phyloP scores from a whole-genome alignment of 306 rosid genomes.

The Lotus japonicus region DNA sequence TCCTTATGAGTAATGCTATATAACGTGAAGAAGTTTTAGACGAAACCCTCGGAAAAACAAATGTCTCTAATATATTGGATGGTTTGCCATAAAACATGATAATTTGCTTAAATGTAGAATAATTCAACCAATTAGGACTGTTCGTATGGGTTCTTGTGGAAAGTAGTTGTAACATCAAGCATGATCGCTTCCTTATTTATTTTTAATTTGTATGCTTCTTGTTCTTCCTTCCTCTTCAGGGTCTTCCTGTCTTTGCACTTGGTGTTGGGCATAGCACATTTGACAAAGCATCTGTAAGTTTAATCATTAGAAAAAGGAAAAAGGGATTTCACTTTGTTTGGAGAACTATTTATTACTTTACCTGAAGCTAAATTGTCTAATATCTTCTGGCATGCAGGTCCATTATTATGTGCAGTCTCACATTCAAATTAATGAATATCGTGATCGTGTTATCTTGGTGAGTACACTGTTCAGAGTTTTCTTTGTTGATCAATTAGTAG shows the following conservation, averaged over 20 bases:
- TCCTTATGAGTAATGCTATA: too few relatives aligned
- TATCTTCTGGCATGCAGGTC: slow-evolving; percentile 42
- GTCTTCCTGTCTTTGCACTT: slow-evolving; percentile 81
- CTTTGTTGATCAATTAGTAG: not conserved
- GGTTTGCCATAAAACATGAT: too few relatives aligned
- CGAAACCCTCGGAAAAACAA: too few relatives aligned
- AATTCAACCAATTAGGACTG: too few relatives aligned
- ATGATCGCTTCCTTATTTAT: too few relatives aligned
- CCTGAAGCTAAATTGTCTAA: not conserved
- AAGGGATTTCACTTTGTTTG: not conserved
- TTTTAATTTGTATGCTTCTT: not conserved
- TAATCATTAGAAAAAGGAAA: slow-evolving; percentile 8
- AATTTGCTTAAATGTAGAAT: too few relatives aligned
- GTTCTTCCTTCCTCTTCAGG: slow-evolving; percentile 39
- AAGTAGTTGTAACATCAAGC: too few relatives aligned
- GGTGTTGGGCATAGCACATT: slow-evolving; percentile 82
- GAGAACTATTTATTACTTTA: not conserved
- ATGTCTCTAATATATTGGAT: too few relatives aligned
- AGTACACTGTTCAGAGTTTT: slow-evolving; percentile 26
- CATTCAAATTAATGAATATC: slow-evolving; percentile 94
- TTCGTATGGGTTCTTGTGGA: too few relatives aligned
- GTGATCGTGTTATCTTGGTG: slow-evolving; percentile 77
- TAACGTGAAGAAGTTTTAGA: too few relatives aligned
- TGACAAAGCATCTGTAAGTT: slow-evolving; percentile 96
- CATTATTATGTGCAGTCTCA: slow-evolving; percentile 97